Evolutionary conservation across 2,329 filamentous ascomycete genomes (phyloP).

Genomic region (Neofusicoccum ribis): DNA sequence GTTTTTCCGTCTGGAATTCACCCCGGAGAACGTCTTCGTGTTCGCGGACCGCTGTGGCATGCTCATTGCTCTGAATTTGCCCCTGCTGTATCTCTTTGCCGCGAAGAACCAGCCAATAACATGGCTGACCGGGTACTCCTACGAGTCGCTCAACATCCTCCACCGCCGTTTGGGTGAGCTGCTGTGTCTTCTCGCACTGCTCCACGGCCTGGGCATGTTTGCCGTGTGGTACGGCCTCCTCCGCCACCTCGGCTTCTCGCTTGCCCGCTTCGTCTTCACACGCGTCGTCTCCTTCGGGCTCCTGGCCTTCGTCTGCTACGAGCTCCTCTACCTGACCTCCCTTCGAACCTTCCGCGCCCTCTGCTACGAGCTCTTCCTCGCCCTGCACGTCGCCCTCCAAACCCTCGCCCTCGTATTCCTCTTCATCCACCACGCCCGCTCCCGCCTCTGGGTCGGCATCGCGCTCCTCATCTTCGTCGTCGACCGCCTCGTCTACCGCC

Average conservation of each 20-base stretch:
- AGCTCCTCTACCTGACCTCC: constrained; percentile 63
- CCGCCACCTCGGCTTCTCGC: constrained; percentile 50
- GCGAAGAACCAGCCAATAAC: constrained; percentile 68
- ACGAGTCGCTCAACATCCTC: constrained; percentile 66
- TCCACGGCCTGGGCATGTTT: constrained; percentile 59
- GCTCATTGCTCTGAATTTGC: constrained; percentile 53
- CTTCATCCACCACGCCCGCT: constrained; percentile 59
- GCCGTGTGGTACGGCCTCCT: constrained; percentile 56
- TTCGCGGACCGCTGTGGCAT: constrained; percentile 60
- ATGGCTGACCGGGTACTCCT: constrained; percentile 62
- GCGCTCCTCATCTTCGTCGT: constrained; percentile 58
- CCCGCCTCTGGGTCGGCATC: constrained; percentile 54
- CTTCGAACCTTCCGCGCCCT: constrained; percentile 59
- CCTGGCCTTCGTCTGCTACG: constrained; percentile 58
- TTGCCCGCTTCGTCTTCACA: constrained; percentile 53
- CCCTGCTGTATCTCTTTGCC: constrained; percentile 61
- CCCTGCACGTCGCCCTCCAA: constrained; percentile 59
- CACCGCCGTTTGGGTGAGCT: constrained; percentile 64
- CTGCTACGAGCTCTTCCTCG: constrained; percentile 66
- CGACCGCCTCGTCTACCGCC: constrained; percentile 59
- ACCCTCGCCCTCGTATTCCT: constrained; percentile 56
- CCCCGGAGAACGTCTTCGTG: constrained; percentile 54
- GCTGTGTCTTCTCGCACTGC: constrained; percentile 59
- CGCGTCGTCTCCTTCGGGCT: constrained; percentile 57
- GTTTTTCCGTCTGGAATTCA: constrained; percentile 45